Conservation (phyloP, 2,329 filamentous ascomycete genomes). For the Diplocarpon mali region DNA sequence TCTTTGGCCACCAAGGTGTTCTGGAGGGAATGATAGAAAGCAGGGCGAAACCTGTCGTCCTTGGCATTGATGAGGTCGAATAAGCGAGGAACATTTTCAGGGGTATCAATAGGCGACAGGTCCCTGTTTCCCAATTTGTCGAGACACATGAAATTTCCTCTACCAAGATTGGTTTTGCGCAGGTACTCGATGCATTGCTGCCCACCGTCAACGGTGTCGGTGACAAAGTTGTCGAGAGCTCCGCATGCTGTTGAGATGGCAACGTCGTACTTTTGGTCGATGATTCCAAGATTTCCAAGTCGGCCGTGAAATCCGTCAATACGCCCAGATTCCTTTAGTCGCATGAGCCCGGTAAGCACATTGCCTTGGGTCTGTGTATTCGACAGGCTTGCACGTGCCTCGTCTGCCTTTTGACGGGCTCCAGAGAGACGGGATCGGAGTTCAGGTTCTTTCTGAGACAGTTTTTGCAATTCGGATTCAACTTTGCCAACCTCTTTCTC, state of each 20-base stretch:
- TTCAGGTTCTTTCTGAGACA: constrained; percentile 68
- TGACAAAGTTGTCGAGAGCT: constrained; percentile 88
- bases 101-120: constrained; percentile 70
- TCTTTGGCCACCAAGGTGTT: constrained; percentile 91
- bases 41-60: constrained; percentile 73
- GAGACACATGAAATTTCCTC: constrained; percentile 93
- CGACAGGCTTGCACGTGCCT: constrained; percentile 81
- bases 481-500: constrained; percentile 65
- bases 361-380: constrained; percentile 88
- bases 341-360: constrained; percentile 83
- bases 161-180: constrained; percentile 90
- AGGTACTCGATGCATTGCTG: constrained; percentile 98
- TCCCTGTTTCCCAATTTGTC: constrained; percentile 76
- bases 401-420: constrained; percentile 88
- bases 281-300: constrained; percentile 85
- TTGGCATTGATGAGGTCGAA: constrained; percentile 90
- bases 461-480: constrained; percentile 59
- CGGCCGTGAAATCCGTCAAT: constrained; percentile 96
- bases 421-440: constrained; percentile 77
- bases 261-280: constrained; percentile 88
- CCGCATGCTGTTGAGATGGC: constrained; percentile 97
- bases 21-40: constrained; percentile 91
- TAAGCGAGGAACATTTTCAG: constrained; percentile 81
- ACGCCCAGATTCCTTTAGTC: constrained; percentile 88
- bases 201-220: constrained; percentile 88